A percentile compares a stretch with the other conserved stretches of the same genome.
These are phyloP conservation scores for Ophiostoma ulmi DNA, from an alignment of 2,329 filamentous ascomycete species.

Conservation along the genomic window DNA sequence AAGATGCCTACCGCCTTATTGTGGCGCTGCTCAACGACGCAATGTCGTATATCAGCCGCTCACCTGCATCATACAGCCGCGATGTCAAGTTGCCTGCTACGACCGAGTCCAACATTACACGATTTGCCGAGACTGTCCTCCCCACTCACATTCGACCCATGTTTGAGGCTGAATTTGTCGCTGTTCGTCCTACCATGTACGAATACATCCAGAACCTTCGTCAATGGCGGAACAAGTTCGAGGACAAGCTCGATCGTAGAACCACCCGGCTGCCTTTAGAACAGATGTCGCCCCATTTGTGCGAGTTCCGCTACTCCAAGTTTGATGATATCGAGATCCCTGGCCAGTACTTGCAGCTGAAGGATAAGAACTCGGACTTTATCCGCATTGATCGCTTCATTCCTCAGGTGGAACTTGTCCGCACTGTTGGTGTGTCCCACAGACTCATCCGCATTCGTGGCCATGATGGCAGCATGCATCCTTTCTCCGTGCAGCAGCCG, in stretches of 20 bases:
- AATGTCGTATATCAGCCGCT: constrained; percentile 82
- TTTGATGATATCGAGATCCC: constrained; percentile 98
- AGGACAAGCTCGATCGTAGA: constrained; percentile 90
- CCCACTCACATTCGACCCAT: constrained; percentile 91
- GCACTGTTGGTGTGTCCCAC: constrained; percentile 85
- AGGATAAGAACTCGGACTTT: constrained; percentile 99
- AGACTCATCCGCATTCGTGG: constrained; percentile 91
- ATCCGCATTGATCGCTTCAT: constrained; percentile 95
- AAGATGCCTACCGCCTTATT: constrained; percentile 94
- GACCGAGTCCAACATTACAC: constrained; percentile 92
- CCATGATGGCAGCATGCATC: constrained; percentile 94
- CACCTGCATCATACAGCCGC: constrained; percentile 78
- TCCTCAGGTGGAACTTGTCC: constrained; percentile 87
- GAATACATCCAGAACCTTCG: constrained; percentile 97
- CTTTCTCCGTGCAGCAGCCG: constrained; percentile 94
- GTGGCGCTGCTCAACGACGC: constrained; percentile 97
- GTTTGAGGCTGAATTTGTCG: constrained; percentile 96
- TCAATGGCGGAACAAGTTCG: constrained; percentile 94
- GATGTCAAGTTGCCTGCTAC: constrained; percentile 85
- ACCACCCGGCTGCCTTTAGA: constrained; percentile 70
- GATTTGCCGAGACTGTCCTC: constrained; percentile 93
- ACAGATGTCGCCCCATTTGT: constrained; percentile 80
- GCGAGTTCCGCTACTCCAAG: constrained; percentile 95
- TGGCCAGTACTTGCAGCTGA: constrained; percentile 92
- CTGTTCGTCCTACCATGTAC: constrained; percentile 92